Evolutionary conservation across 345 rosid species (phyloP).

Genomic region (Pugionium dolabratum): DNA sequence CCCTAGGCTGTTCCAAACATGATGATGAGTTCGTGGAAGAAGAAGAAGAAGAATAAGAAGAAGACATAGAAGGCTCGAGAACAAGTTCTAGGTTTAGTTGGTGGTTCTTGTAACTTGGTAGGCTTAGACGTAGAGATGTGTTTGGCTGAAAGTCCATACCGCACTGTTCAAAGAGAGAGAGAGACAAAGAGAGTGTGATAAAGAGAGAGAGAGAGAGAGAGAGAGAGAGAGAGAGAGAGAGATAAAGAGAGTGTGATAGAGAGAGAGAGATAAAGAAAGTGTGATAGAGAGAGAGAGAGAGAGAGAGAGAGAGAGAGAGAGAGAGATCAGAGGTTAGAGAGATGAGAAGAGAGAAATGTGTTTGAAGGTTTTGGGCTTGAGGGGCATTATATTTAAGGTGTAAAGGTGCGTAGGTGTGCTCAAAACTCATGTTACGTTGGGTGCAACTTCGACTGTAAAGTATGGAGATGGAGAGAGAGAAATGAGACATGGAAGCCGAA

Average conservation of each 20-base stretch:
- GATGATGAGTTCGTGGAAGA: slow-evolving; percentile 49
- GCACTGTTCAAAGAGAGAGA: slow-evolving; percentile 17
- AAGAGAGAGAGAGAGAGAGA: slow-evolving; percentile 1
- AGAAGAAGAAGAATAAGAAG: slow-evolving; percentile 52
- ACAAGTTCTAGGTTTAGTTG: slow-evolving; percentile 60
- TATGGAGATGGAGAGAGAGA: slow-evolving; percentile 39
- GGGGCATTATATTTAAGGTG: slow-evolving; percentile 45
- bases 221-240: too few species aligned
- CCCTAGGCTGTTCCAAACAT: slow-evolving; percentile 49
- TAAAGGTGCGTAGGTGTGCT: slow-evolving; percentile 49
- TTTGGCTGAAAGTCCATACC: slow-evolving; percentile 69
- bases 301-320: background rate
- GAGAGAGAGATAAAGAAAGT: background rate
- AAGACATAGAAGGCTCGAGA: slow-evolving; percentile 61
- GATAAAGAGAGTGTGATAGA: too few species aligned
- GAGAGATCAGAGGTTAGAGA: slow-evolving; percentile 28
- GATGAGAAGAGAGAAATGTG: slow-evolving; percentile 28
- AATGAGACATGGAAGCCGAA: slow-evolving; percentile 53
- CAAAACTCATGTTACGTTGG: slow-evolving; percentile 35
- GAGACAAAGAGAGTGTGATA: background rate
- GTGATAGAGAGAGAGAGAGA: background rate
- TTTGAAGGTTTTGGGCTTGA: slow-evolving; percentile 27
- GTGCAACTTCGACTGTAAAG: slow-evolving; percentile 43
- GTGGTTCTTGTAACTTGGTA: slow-evolving; percentile 47
- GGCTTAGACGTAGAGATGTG: slow-evolving; percentile 65